Evolutionary conservation across 148 eudicot genomes (phyloP).

Genomic region (Pouteria glomerata): DNA sequence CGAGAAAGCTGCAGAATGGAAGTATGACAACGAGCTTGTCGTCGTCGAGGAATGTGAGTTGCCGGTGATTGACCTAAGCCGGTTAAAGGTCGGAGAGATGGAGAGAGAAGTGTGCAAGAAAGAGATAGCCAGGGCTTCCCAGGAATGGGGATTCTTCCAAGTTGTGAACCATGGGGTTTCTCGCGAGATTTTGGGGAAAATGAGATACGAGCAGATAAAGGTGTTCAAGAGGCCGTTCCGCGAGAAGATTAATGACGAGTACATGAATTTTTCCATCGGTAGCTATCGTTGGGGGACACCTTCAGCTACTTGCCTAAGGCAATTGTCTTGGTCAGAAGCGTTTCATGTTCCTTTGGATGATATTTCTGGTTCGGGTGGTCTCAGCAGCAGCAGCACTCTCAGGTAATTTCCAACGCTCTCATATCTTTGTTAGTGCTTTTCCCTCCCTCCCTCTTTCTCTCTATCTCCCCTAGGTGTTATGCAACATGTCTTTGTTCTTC

Average conservation of each 20-base stretch:
- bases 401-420: slow-evolving; percentile 26
- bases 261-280: slow-evolving; percentile 46
- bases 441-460: background rate
- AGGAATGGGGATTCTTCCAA: slow-evolving; percentile 84
- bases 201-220: slow-evolving; percentile 52
- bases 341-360: slow-evolving; percentile 74
- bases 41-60: slow-evolving; percentile 33
- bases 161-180: slow-evolving; percentile 74
- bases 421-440: background rate
- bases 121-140: slow-evolving; percentile 50
- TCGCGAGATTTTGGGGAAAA: slow-evolving; percentile 29
- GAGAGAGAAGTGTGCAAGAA: slow-evolving; percentile 47
- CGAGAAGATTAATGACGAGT: slow-evolving; percentile 35
- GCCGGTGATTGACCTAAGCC: slow-evolving; percentile 51
- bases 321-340: slow-evolving; percentile 86
- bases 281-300: slow-evolving; percentile 92
- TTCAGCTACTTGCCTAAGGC: slow-evolving; percentile 53
- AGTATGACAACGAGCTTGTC: background rate
- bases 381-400: slow-evolving; percentile 35
- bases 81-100: slow-evolving; percentile 15
- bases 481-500: background rate
- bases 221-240: slow-evolving; percentile 54
- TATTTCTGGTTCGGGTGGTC: slow-evolving; percentile 21
- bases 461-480: background rate
- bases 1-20: background rate